These are phyloP conservation scores for Heterobasidion annosum DNA, from an alignment of 1,284 basidiomycete species.

Conservation along the genomic window DNA sequence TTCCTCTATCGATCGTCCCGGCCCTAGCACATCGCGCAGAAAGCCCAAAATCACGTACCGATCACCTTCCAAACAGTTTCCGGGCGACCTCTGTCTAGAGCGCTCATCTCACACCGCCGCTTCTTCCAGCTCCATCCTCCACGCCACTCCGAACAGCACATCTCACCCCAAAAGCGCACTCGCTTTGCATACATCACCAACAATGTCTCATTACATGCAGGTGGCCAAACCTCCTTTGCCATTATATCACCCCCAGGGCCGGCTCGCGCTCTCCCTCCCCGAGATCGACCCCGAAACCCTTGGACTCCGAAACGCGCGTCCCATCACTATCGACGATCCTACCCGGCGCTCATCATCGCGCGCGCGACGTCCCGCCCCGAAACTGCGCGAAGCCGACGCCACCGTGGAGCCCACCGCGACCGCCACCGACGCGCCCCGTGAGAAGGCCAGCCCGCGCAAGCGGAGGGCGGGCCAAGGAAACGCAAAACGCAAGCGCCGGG, in stretches of 20 bases:
- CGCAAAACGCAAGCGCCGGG: constrained; percentile 48
- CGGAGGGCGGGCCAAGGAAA: constrained; percentile 21
- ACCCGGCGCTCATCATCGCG: constrained; percentile 36
- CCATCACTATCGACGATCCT: constrained; percentile 18
- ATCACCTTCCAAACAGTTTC: constrained; percentile 18
- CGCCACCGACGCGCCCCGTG: constrained; percentile 3
- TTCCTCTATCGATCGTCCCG: too few relatives aligned
- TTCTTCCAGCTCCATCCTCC: constrained; percentile 1
- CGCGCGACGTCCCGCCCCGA: constrained; percentile 40
- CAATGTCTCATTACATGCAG: too few relatives aligned
- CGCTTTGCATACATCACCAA: neutral
- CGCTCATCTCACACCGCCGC: constrained; percentile 2
- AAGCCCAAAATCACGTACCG: constrained; percentile 16
- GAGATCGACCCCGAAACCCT: constrained; percentile 49
- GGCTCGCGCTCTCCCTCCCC: constrained; percentile 56
- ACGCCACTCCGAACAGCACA: constrained; percentile 2
- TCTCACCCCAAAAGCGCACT: too few relatives aligned
- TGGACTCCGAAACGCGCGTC: constrained; percentile 30
- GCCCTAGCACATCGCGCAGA: too few relatives aligned
- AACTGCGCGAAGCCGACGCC: constrained; percentile 38
- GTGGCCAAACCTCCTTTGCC: constrained; percentile 40
- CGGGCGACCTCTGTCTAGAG: constrained; percentile 13
- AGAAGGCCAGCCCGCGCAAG: constrained; percentile 23
- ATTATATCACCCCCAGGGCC: constrained; percentile 60
- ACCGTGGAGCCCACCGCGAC: constrained; percentile 13